phyloP scores from a whole-genome alignment of 495 filamentous ascomycete genomes.

The Neurospora intermedia region DNA sequence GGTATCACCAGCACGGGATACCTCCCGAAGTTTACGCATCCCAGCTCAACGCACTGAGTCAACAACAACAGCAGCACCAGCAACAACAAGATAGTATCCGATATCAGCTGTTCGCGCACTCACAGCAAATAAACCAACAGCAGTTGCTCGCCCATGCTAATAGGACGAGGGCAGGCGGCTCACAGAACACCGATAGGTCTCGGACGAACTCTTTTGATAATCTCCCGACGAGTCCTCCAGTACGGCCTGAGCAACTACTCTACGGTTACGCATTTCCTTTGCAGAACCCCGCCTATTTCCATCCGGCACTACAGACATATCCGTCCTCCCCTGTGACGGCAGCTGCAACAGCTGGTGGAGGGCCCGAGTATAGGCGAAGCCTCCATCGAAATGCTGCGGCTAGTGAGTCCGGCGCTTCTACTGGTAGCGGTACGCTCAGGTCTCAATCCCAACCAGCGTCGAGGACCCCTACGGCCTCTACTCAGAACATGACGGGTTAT shows the following conservation, averaged over 20 bases:
- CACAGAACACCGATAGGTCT: constrained; percentile 31
- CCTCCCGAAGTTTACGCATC: constrained; percentile 34
- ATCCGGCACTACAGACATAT: constrained; percentile 29
- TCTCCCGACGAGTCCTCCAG: constrained; percentile 38
- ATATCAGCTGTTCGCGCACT: constrained; percentile 37
- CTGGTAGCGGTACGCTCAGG: constrained; percentile 35
- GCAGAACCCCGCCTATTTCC: constrained; percentile 18
- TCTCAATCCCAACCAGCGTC: constrained; percentile 49
- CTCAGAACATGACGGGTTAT: constrained; percentile 12
- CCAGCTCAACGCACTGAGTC: constrained; percentile 24
- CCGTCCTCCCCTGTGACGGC: constrained; percentile 37
- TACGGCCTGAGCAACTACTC: constrained; percentile 35
- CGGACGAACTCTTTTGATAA: constrained; percentile 45
- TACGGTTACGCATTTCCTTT: constrained; percentile 22
- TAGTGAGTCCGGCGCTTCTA: constrained; percentile 25
- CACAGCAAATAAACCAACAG: constrained; percentile 33
- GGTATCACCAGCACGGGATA: constrained; percentile 31
- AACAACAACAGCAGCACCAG: constrained; percentile 23
- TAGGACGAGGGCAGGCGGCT: constrained; percentile 26
- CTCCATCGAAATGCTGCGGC: constrained; percentile 34
- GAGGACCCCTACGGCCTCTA: constrained; percentile 24
- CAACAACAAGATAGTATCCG: constrained; percentile 22
- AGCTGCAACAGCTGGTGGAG: constrained; percentile 21
- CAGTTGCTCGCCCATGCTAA: constrained; percentile 35
- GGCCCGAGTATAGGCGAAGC: constrained; percentile 38